Percentiles rank a stretch among this genome's conserved stretches.
phyloP scores from a whole-genome alignment of 1,284 basidiomycete genomes.

The Rhodotorula sp. region DNA sequence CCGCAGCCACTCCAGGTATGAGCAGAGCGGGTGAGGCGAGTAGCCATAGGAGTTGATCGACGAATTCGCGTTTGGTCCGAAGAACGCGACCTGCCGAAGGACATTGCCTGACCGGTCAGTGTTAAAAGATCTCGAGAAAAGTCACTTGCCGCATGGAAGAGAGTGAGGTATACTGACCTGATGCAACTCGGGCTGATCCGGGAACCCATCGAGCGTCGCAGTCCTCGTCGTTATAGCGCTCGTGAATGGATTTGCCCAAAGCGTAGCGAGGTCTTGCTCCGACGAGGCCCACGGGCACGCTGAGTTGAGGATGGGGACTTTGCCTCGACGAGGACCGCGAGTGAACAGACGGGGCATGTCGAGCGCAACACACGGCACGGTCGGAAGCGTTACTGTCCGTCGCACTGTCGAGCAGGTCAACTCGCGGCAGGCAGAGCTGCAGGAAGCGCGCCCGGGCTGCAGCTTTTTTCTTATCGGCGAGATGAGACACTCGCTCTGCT shows the following conservation, averaged over 20 bases:
- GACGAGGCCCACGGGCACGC: slow-evolving; percentile 75
- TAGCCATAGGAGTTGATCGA: slow-evolving; percentile 77
- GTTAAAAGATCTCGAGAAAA: too few species aligned
- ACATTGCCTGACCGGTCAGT: too few species aligned
- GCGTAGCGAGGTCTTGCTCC: slow-evolving; percentile 58
- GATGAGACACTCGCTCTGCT: background rate
- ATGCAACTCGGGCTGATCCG: slow-evolving; percentile 60
- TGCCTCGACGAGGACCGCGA: background rate
- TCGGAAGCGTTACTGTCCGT: too few species aligned
- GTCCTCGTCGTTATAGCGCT: slow-evolving; percentile 75
- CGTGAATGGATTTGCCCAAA: slow-evolving; percentile 65
- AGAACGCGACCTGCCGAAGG: slow-evolving; percentile 24
- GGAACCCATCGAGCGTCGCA: slow-evolving; percentile 64
- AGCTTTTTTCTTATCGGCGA: background rate
- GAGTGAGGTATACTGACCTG: slow-evolving; percentile 53
- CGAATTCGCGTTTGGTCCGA: slow-evolving; percentile 52
- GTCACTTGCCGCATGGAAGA: too few species aligned
- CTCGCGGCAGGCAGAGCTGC: background rate
- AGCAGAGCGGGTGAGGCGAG: slow-evolving; percentile 65
- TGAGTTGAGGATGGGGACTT: slow-evolving; percentile 59
- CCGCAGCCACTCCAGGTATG: slow-evolving; percentile 64
- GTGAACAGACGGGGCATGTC: slow-evolving; percentile 20
- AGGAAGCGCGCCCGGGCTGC: background rate
- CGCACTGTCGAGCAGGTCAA: background rate
- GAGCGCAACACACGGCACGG: too few species aligned